Conservation (phyloP, 768 basidiomycete genomes). For the Tephrocybe sp. region DNA sequence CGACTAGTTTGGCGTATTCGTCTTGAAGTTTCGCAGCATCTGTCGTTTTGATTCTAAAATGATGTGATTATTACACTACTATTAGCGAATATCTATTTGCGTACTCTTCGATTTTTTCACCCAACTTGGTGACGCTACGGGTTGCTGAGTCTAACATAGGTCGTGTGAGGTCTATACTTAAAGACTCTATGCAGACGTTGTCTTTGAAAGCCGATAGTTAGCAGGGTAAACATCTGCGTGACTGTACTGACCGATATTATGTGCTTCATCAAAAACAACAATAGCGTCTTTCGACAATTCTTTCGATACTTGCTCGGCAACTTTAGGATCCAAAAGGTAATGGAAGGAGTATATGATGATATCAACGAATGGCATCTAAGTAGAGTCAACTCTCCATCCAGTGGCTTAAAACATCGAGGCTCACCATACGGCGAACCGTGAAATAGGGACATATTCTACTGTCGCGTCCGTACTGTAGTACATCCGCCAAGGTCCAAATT, state of each 20-base stretch:
- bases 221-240: not conserved
- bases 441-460: slow-evolving; percentile 93
- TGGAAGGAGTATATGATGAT: slow-evolving; percentile 99
- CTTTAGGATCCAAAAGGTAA: slow-evolving; percentile 97
- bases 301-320: slow-evolving; percentile 97
- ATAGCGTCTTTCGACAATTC: slow-evolving; percentile 98
- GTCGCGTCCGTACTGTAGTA: slow-evolving; percentile 84
- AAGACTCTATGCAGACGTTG: slow-evolving; percentile 97
- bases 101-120: slow-evolving; percentile 93
- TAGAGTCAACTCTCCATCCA: slow-evolving; percentile 8
- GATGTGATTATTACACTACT: not conserved
- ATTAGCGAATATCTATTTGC: slow-evolving; percentile 24
- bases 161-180: slow-evolving; percentile 94
- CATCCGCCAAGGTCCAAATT: slow-evolving; percentile 92
- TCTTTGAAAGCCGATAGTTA: slow-evolving; percentile 50
- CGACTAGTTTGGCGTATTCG: slow-evolving; percentile 93
- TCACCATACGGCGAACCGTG: slow-evolving; percentile 90
- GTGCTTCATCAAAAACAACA: slow-evolving; percentile 98
- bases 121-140: slow-evolving; percentile 80
- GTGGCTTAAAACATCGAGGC: not conserved
- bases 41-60: slow-evolving; percentile 82
- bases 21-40: slow-evolving; percentile 94
- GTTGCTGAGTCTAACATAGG: slow-evolving; percentile 97
- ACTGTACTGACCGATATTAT: slow-evolving; percentile 80
- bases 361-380: slow-evolving; percentile 91